A percentile compares a stretch with the other conserved stretches of the same genome.
phyloP scores from a whole-genome alignment of 495 filamentous ascomycete species.

The Neurospora terricola region DNA sequence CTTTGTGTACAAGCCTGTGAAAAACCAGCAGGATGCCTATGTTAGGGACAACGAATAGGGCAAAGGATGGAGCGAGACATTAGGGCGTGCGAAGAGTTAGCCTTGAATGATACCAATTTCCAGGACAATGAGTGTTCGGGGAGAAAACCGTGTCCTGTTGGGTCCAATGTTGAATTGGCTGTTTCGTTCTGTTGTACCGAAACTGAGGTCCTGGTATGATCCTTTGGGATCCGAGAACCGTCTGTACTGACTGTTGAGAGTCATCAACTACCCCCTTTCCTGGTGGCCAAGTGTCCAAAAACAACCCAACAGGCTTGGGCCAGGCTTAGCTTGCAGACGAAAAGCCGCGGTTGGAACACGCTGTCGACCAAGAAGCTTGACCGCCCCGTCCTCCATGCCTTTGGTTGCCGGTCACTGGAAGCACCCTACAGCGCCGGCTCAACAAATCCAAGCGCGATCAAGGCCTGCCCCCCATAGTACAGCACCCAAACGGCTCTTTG shows the following conservation, averaged over 20 bases:
- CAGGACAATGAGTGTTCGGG: not conserved
- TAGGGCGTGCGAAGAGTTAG: not conserved
- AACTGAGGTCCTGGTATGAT: not conserved
- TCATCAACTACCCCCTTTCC: not conserved
- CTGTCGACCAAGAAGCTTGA: not conserved
- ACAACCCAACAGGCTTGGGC: not conserved
- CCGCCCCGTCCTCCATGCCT: not conserved
- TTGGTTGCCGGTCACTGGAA: not conserved
- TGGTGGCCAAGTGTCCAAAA: not conserved
- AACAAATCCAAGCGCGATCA: slow-evolving; percentile 15
- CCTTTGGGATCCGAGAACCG: not conserved
- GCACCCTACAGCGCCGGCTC: not conserved
- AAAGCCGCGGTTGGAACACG: not conserved
- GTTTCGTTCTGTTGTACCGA: not conserved
- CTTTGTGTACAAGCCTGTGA: slow-evolving; percentile 38
- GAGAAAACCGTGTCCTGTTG: not conserved
- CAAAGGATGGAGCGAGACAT: not conserved
- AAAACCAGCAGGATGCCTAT: slow-evolving; percentile 39
- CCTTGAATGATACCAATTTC: not conserved
- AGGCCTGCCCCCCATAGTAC: slow-evolving; percentile 22
- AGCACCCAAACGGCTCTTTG: slow-evolving; percentile 18
- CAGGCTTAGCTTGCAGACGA: not conserved
- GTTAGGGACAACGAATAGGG: slow-evolving; percentile 1
- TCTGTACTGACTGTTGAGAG: not conserved
- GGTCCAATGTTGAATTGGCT: not conserved